These are phyloP conservation scores for Cladobotryum protrusum DNA, from an alignment of 2,329 filamentous ascomycete genomes.

Conservation along the genomic window DNA sequence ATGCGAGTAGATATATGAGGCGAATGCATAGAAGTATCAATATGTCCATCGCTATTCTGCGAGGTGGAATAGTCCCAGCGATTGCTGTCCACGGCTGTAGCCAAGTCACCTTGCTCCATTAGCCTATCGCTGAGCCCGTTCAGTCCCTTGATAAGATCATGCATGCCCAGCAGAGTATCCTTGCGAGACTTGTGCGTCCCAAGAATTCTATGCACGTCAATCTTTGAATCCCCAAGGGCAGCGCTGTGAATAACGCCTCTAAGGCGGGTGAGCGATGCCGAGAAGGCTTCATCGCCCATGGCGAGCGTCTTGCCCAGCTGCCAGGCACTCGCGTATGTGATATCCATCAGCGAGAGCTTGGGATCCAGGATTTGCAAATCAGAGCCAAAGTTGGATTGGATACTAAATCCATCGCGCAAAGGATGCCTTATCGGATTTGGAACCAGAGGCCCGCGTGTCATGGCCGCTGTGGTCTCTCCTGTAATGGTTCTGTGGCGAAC, in stretches of 20 bases:
- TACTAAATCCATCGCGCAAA: background rate
- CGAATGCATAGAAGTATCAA: background rate
- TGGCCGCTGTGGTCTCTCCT: slow-evolving; percentile 33
- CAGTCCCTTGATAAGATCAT: background rate
- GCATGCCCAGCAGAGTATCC: background rate
- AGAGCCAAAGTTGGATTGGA: slow-evolving; percentile 24
- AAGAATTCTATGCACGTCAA: background rate
- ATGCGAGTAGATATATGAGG: background rate
- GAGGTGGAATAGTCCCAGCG: background rate
- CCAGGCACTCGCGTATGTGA: slow-evolving; percentile 37
- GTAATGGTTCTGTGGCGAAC: slow-evolving; percentile 26
- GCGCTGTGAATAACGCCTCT: background rate
- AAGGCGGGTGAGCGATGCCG: slow-evolving; percentile 18
- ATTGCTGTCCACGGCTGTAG: background rate
- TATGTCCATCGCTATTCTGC: background rate
- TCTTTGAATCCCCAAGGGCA: background rate
- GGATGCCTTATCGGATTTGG: slow-evolving; percentile 18
- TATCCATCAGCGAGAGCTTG: slow-evolving; percentile 32
- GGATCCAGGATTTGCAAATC: slow-evolving; percentile 34
- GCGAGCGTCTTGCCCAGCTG: slow-evolving; percentile 33
- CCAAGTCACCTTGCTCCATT: too few relatives aligned
- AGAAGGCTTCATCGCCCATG: slow-evolving; percentile 26
- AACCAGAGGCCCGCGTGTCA: slow-evolving; percentile 32
- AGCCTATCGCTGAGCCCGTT: too few relatives aligned
- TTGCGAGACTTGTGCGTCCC: background rate